Base-by-base conservation (phyloP, 345 rosid genomes). In the Luvunga scandens region DNA sequence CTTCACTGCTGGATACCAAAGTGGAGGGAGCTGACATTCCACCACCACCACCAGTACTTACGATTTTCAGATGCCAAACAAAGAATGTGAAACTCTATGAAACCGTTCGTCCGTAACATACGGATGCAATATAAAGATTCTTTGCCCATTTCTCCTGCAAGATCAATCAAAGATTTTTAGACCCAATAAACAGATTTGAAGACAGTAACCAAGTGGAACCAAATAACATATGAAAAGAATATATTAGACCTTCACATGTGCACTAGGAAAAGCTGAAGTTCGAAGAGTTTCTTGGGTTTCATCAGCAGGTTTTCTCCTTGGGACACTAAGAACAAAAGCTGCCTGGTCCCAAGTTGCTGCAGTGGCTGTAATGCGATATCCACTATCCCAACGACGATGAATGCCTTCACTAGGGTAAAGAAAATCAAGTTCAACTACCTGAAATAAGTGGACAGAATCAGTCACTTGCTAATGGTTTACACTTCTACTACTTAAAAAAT, bases 381-480 rank as follows among this genome's bases (percentile, higher is more conserved):
- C 98, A 36, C 57, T 39, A 67, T 90, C 98, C 98, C 99, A 97
- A 25, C 98, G 85, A 48, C 91, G 84, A 72, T 97, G 99, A 75
- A 97, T 91, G 56, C 99, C 98, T 80, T 97, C 99, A 0, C 99
- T 97, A 13, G 99, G 99, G 75, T 97, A 97, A 48, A 91, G 92
- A 84, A 97, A 94, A 85, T 97, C 99, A 24, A 97, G 95, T 85
- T 97, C 99, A 62, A 93, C 97, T 0, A 96, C 98, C 99, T 97
- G 85, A 59, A 81, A 77, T 73, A 22, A 53, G 22, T 1, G 42
- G 53, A 50, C 63, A 28, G 31, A 65, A 66, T 62, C 22, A 53
- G 62, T 75, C 31, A 60, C 66, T 65, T n/a, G 33, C 24, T 13
- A 2, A 21, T 64, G 59, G 27, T 21, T 66, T 8, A 33, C 16